A percentile compares a stretch with the other conserved stretches of the same genome.
Evolutionary conservation across 177 flowering plant species (phyloP).

Genomic region (Tripterygium wilfordii): DNA sequence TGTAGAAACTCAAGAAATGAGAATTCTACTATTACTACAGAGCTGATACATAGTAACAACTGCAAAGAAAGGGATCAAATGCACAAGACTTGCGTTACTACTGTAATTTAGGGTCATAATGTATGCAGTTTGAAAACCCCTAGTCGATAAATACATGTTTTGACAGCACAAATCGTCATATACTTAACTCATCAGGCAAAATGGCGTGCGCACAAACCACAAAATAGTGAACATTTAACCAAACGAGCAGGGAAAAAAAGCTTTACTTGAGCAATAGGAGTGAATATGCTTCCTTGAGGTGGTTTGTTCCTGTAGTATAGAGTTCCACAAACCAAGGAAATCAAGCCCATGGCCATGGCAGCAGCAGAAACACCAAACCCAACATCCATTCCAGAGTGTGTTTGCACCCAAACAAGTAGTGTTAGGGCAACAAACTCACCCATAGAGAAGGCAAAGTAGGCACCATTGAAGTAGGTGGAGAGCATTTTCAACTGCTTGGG

Average conservation of each 20-base stretch:
- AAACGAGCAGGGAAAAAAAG: too few species aligned
- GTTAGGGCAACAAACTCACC: constrained; percentile 93
- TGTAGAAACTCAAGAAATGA: neutral
- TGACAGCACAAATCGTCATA: too few species aligned
- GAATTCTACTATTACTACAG: neutral
- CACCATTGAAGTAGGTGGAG: constrained; percentile 82
- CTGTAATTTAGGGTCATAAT: too few species aligned
- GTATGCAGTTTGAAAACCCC: too few species aligned
- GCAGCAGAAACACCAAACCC: constrained; percentile 93
- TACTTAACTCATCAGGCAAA: too few species aligned
- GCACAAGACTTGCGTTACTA: too few species aligned
- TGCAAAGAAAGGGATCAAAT: too few species aligned
- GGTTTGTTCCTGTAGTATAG: constrained; percentile 66
- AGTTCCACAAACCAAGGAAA: constrained; percentile 65
- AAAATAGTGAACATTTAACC: too few species aligned
- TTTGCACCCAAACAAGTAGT: constrained; percentile 87
- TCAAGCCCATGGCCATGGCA: constrained; percentile 79
- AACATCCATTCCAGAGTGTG: constrained; percentile 92
- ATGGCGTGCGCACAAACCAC: too few species aligned
- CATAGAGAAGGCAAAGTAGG: constrained; percentile 83
- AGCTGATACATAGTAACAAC: too few species aligned
- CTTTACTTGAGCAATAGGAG: constrained; percentile 89
- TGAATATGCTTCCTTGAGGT: constrained; percentile 85
- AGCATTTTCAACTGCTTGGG: constrained; percentile 62
- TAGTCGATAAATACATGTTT: too few species aligned